These are phyloP conservation scores for Backusella liffmaniae DNA, from an alignment of 192 early-diverging fungal genomes.

Conservation along the genomic window DNA sequence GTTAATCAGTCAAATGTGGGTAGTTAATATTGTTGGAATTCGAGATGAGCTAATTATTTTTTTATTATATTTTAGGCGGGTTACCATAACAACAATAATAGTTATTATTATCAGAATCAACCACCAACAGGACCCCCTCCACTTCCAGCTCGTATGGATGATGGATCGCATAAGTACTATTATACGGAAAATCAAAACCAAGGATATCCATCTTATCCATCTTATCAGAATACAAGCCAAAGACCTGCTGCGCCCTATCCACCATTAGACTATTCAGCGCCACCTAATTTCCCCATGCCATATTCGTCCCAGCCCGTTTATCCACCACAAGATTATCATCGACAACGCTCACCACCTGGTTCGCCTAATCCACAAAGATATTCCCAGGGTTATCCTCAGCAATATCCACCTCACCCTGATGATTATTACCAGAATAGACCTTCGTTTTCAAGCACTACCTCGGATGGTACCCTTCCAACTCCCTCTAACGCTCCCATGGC, in stretches of 20 bases:
- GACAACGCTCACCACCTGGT: constrained; percentile 6
- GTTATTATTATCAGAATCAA: constrained; percentile 2
- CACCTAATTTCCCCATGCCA: constrained; percentile 1
- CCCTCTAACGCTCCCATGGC: background rate
- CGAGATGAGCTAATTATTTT: background rate
- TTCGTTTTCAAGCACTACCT: background rate
- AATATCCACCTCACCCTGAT: background rate
- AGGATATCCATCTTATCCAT: background rate
- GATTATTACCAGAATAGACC: background rate
- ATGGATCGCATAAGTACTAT: background rate
- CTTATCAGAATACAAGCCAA: background rate
- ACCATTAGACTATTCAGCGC: background rate
- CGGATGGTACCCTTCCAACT: background rate
- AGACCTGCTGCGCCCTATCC: background rate
- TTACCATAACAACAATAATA: background rate
- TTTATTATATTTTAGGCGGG: background rate
- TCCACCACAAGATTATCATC: background rate
- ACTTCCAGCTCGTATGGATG: constrained; percentile 6
- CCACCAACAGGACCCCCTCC: background rate
- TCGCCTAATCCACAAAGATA: constrained; percentile 3
- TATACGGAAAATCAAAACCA: background rate
- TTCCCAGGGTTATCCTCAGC: background rate
- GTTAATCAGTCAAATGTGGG: background rate
- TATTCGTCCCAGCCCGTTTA: background rate
- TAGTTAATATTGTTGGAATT: background rate